Evolutionary conservation across 2,329 filamentous ascomycete species (phyloP), one percentile per base, ranked within the genome.

Genomic region (Penicillium sp.): DNA sequence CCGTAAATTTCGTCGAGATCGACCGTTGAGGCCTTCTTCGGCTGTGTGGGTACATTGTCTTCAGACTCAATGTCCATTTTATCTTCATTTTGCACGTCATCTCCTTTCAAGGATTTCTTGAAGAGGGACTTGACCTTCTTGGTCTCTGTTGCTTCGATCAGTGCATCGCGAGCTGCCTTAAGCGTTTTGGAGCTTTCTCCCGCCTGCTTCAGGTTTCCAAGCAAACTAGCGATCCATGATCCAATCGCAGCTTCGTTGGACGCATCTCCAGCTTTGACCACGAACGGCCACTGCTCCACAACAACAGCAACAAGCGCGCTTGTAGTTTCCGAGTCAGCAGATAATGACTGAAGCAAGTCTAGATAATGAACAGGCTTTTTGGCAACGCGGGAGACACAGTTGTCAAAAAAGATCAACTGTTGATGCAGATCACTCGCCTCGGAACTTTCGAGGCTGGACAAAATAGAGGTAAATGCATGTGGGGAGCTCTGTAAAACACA

Each of bases 291-390:
- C 70, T 97, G 92, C 68, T 97, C 92, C 3, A 83, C 75, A 18
- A 96, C 77, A 0, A 86, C 83, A 60, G 90, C 81, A 10, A 86
- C 77, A 3, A 96, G 65, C 16, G 91, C 80, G 61, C 88, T 91
- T 10, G 84, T 70, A 29, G 75, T 66, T 44, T 61, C 62, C 21
- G 43, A 61, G n/a, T 72, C 71, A 29, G 67, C 62, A 16, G 70
- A 60, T 2, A 76, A 62, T 41, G 77, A 70, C 50, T 75, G 70
- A 55, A 73, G 61, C 2, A 82, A 60, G 39, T 84, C 80, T 56
- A 94, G 88, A 27, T 94, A 84, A 65, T 96, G 95, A 66, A 95
- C 87, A 0, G 91, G 89, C 22, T 88, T 87, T 53, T 82, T 86
- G 14, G 87, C 86, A 61, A 90, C 89, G 22, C 92, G 84, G 29